A percentile compares a stretch with the other conserved stretches of the same genome.
These are phyloP conservation scores for Wickerhamomyces subpelliculosus DNA, from an alignment of 805 yeast species.

Conservation along the genomic window DNA sequence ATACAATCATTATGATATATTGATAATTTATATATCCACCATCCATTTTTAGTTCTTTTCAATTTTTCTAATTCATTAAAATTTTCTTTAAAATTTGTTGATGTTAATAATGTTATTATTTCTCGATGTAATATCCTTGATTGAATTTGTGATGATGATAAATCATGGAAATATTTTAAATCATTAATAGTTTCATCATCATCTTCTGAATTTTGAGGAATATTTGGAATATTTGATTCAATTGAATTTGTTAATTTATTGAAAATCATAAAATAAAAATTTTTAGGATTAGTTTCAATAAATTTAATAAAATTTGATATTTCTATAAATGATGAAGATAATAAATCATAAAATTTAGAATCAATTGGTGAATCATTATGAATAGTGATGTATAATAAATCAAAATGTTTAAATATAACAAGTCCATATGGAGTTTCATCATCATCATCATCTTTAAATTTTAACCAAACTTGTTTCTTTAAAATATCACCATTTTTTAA, in stretches of 20 bases:
- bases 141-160: conserved; percentile 7
- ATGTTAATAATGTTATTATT: conserved; percentile 2
- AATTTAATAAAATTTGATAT: conserved; percentile 1
- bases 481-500: conserved; percentile 7
- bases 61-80: conserved; percentile 14
- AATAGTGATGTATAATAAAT: not conserved
- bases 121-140: conserved; percentile 14
- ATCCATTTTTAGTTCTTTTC: conserved; percentile 13
- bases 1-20: too few species aligned
- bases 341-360: conserved; percentile 6
- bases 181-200: conserved; percentile 10
- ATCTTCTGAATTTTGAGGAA: conserved; percentile 1
- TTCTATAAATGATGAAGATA: not conserved
- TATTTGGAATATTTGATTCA: conserved; percentile 15
- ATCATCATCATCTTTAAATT: conserved; percentile 7
- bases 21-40: conserved; percentile 18
- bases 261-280: conserved; percentile 11
- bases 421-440: conserved; percentile 11
- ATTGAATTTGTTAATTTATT: conserved; percentile 3
- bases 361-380: conserved; percentile 10
- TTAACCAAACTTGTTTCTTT: conserved; percentile 16
- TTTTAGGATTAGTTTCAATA: not conserved
- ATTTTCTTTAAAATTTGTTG: too few species aligned
- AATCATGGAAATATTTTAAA: conserved; percentile 7
- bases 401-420: conserved; percentile 9